phyloP scores from a whole-genome alignment of 345 rosid genomes.

The Moringa oleifera region DNA sequence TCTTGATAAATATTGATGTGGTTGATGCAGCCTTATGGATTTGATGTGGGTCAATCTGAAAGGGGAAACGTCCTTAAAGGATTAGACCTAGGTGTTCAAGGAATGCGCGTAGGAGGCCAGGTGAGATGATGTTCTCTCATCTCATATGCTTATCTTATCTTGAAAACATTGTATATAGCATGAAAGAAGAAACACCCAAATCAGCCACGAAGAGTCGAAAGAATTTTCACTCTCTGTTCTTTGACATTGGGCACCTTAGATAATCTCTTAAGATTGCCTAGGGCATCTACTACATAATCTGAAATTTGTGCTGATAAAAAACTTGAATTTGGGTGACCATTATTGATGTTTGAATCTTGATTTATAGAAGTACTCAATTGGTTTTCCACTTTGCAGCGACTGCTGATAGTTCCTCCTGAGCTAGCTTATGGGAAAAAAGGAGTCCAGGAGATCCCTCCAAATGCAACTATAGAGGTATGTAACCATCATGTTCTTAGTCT shows the following conservation, averaged over 20 bases:
- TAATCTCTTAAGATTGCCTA: not conserved
- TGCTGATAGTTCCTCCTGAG: conserved; percentile 85
- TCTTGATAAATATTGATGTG: not conserved
- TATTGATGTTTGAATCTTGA: not conserved
- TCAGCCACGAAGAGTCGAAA: not conserved
- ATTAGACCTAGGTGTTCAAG: conserved; percentile 88
- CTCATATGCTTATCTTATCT: not conserved
- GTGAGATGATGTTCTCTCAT: conserved; percentile 28
- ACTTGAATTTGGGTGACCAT: not conserved
- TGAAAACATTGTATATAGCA: not conserved
- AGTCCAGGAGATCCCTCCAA: conserved; percentile 95
- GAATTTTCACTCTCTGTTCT: not conserved
- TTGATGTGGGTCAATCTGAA: conserved; percentile 93
- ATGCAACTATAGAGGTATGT: conserved; percentile 88
- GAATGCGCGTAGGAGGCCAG: conserved; percentile 97
- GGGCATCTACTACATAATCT: not conserved
- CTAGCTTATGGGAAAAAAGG: conserved; percentile 95
- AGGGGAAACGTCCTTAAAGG: conserved; percentile 84
- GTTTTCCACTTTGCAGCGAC: conserved; percentile 37
- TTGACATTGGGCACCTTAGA: not conserved
- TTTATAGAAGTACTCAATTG: not conserved
- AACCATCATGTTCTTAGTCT: not conserved
- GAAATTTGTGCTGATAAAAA: not conserved
- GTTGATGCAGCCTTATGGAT: conserved; percentile 81
- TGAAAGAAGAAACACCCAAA: not conserved